These are phyloP conservation scores for Lasiodiplodia hormozganensis DNA, from an alignment of 2,329 filamentous ascomycete genomes.

Conservation along the genomic window DNA sequence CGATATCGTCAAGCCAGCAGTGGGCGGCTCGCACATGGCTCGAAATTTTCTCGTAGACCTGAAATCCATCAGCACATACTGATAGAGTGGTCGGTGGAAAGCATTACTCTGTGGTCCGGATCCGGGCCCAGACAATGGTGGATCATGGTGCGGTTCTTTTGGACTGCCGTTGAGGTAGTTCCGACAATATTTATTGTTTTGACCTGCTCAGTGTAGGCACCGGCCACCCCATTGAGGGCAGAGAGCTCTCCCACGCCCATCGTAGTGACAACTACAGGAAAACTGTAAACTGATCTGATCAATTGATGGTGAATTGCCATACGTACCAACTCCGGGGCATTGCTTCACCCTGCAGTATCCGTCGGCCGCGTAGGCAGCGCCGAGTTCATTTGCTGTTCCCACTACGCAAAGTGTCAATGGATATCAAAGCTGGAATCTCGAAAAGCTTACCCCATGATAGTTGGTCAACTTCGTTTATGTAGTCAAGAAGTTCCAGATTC, in stretches of 20 bases:
- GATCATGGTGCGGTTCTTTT: conserved; percentile 53
- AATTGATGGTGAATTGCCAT: neutral
- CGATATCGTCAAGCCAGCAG: neutral
- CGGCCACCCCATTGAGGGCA: conserved; percentile 75
- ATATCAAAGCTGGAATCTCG: conserved; percentile 38
- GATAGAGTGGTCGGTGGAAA: neutral
- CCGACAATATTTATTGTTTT: conserved; percentile 71
- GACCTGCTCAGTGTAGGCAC: conserved; percentile 76
- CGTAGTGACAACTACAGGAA: conserved; percentile 68
- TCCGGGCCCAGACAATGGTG: conserved; percentile 61
- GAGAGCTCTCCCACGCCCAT: conserved; percentile 76
- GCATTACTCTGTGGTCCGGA: neutral
- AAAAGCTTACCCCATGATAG: conserved; percentile 52
- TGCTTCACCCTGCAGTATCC: conserved; percentile 54
- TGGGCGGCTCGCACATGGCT: neutral
- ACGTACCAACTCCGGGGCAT: conserved; percentile 53
- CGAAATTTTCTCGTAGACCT: conserved; percentile 6
- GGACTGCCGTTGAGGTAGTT: conserved; percentile 53
- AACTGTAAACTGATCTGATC: neutral
- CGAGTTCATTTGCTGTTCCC: conserved; percentile 58
- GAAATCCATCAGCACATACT: too few species aligned
- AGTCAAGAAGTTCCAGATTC: conserved; percentile 44
- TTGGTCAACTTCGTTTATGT: conserved; percentile 41
- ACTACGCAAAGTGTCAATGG: neutral
- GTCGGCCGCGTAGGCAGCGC: conserved; percentile 64